Conservation (phyloP, 768 basidiomycete species). For the Ramaria sp. region DNA sequence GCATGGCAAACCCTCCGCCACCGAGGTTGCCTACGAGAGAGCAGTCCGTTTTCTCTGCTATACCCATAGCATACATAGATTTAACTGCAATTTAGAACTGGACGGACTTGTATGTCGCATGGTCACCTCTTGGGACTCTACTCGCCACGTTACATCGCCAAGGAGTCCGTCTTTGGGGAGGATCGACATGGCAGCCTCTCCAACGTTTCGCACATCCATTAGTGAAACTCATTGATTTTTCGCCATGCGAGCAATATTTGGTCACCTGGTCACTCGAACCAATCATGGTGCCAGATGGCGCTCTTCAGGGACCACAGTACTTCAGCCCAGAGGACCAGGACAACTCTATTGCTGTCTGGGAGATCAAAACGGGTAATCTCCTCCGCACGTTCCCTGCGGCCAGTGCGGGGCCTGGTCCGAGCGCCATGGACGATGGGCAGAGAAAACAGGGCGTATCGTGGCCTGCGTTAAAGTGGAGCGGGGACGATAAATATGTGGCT, state of each 20-base stretch:
- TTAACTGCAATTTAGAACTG: slow-evolving; percentile 48
- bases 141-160: slow-evolving; percentile 89
- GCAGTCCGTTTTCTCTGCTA: slow-evolving; percentile 38
- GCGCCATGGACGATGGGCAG: slow-evolving; percentile 34
- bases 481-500: slow-evolving; percentile 91
- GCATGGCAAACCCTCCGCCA: slow-evolving; percentile 86
- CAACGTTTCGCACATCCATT: slow-evolving; percentile 92
- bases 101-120: slow-evolving; percentile 93
- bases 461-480: slow-evolving; percentile 96
- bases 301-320: slow-evolving; percentile 70
- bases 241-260: slow-evolving; percentile 90
- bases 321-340: slow-evolving; percentile 94
- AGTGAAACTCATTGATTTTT: slow-evolving; percentile 94
- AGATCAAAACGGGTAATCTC: slow-evolving; percentile 85
- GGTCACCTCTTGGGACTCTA: slow-evolving; percentile 96
- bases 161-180: slow-evolving; percentile 94
- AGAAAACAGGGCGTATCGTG: slow-evolving; percentile 81
- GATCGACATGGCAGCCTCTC: slow-evolving; percentile 77
- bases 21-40: slow-evolving; percentile 66
- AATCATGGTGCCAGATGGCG: slow-evolving; percentile 74
- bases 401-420: slow-evolving; percentile 28
- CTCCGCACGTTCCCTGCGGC: slow-evolving; percentile 83
- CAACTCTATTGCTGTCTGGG: slow-evolving; percentile 97
- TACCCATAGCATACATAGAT: slow-evolving; percentile 3
- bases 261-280: slow-evolving; percentile 97